A percentile compares a stretch with the other conserved stretches of the same genome.
Conservation (phyloP, 2,329 filamentous ascomycete species). For the Fusarium illudens region DNA sequence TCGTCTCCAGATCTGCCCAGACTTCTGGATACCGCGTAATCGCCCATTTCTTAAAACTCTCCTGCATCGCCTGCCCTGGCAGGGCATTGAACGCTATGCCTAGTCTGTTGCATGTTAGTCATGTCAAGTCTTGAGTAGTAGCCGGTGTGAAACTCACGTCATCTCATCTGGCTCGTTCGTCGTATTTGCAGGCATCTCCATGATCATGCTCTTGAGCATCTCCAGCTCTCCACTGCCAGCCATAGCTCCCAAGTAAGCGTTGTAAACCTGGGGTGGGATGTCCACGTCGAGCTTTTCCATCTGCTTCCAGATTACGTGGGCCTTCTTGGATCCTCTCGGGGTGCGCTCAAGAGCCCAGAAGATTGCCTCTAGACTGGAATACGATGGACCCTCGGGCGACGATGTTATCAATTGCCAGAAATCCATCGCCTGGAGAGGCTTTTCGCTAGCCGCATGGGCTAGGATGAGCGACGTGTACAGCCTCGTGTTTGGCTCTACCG, state of each 20-base stretch:
- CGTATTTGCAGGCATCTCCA: conserved; percentile 71
- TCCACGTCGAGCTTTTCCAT: conserved; percentile 80
- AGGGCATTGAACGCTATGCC: conserved; percentile 80
- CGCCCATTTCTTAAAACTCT: conserved; percentile 78
- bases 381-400: conserved; percentile 85
- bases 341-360: conserved; percentile 79
- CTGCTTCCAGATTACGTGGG: conserved; percentile 75
- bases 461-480: conserved; percentile 89
- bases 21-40: conserved; percentile 70
- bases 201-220: conserved; percentile 71
- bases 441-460: conserved; percentile 77
- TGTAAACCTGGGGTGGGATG: conserved; percentile 76
- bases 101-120: conserved; percentile 60
- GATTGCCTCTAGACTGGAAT: conserved; percentile 80
- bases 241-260: conserved; percentile 78
- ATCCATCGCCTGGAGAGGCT: conserved; percentile 72
- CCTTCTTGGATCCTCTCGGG: conserved; percentile 65
- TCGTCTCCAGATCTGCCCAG: conserved; percentile 72
- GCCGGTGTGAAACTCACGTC: conserved; percentile 68
- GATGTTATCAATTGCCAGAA: conserved; percentile 88
- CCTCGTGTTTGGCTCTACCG: conserved; percentile 76
- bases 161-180: conserved; percentile 73
- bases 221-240: conserved; percentile 76
- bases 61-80: conserved; percentile 70
- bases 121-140: background rate